Base-by-base conservation (phyloP, 805 yeast genomes). In the Wickerhamomyces sydowiorum region DNA sequence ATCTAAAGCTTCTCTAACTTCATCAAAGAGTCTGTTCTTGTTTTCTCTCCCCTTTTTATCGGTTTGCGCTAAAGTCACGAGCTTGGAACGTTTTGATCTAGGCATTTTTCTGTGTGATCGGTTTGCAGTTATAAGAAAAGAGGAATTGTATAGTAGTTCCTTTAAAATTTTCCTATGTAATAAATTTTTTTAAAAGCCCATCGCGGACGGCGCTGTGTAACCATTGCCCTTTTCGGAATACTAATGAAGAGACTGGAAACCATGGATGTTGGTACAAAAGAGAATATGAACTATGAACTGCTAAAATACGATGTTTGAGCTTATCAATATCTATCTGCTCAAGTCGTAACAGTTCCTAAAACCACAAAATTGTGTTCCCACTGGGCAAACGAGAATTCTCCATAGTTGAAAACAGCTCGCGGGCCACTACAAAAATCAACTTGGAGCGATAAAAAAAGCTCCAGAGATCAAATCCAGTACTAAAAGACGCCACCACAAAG, bases 31-130 rank as follows among this genome's bases (percentile, higher is more conserved):
- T 56, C 91, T 75, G 53, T 80, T 91, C 64, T 93, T 93, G 67
- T 88, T 89, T 55, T 87, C 97, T 52, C 82, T 81, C 39, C 96
- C 96, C 62, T 93, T 93, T 67, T 89, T 93, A 53, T 89, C 97
- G 49, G 98, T 91, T 61, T 91, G 91, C 30, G 99, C 93, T 54
- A 93, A 73, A 13, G 98, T 86, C 47, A 93, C 95, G 54, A 90
- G 82, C 80, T 87, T 93, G 53, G 96, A 84, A 78, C 98, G 91
- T 64, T 82, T 90, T 29, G 97, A 89, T 76, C 96, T 87, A 48
- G 99, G 97, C 99, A 91, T 91, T 44, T 52, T 69, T 6, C 12
- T 7, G 10, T 7, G 10, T 23, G 25, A 7, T 23, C 10, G 25
- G n/a, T 27, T 10, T 27, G 27, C 12, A 8, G 8, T 24, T 24